Conservation (phyloP, 257 asterid genomes). For the Anisodus acutangulus region DNA sequence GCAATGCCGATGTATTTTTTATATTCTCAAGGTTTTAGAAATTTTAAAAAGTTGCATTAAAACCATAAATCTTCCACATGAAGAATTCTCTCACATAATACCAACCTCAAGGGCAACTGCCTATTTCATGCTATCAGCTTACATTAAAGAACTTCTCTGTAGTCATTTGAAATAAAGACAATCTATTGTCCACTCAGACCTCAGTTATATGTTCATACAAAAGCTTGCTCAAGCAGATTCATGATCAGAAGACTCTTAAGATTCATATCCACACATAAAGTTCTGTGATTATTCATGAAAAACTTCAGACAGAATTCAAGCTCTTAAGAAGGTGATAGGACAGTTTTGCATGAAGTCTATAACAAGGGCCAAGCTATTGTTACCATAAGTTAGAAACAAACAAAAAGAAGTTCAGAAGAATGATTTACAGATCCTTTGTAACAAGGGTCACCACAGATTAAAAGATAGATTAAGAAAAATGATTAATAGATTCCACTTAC, state of each 20-base stretch:
- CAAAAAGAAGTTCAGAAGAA: conserved; percentile 1
- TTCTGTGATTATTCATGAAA: background rate
- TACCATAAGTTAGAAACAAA: background rate
- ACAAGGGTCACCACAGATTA: background rate
- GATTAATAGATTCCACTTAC: background rate
- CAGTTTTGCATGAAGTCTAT: background rate
- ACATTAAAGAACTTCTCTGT: background rate
- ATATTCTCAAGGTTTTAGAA: background rate
- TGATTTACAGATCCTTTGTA: background rate
- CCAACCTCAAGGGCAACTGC: background rate
- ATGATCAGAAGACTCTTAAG: conserved; percentile 10
- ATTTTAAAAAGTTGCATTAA: background rate
- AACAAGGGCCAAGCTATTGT: conserved; percentile 8
- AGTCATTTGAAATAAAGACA: background rate
- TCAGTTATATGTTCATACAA: conserved; percentile 3
- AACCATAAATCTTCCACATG: background rate
- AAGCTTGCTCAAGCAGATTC: background rate
- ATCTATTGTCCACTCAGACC: background rate
- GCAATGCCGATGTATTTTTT: background rate
- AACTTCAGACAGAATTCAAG: conserved; percentile 2
- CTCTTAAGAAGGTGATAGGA: background rate
- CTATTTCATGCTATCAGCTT: background rate
- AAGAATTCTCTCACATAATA: conserved; percentile 4
- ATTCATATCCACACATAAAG: conserved; percentile 1
- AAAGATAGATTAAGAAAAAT: background rate